Evolutionary conservation across 2,329 filamentous ascomycete species (phyloP), one percentile per base, ranked within the genome.

Genomic region (Fusarium pilosicola): DNA sequence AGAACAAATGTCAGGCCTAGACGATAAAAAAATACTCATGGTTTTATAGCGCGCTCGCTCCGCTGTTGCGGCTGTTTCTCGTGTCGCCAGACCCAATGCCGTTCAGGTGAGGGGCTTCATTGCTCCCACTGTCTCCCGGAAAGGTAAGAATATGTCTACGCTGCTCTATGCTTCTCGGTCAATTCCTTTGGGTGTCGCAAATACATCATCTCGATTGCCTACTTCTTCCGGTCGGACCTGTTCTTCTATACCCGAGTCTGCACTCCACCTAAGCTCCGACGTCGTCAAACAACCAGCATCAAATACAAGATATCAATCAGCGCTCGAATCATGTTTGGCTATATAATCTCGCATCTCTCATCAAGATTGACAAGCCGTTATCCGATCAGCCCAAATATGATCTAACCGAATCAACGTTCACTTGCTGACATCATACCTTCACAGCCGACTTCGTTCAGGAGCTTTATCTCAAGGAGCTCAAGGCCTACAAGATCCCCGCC

Each of bases 391-490:
- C n/a, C 41, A 73, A 56, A n/a, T 39, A 36, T 52, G 22, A 42
- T 60, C 45, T 32, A n/a, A 24, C 26, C 28, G 32, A 39, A 60
- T 65, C 30, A 24, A 45, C 42, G 61, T 34, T 61, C 71, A 73
- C 74, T 57, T 73, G 70, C 77, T 82, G 78, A 82, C 78, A 58
- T 59, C 34, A 69, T 59, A 62, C 65, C 70, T 46, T 60, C 58
- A 75, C 82, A 98, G 96, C 94, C 91, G 96, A 99, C 85, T 91
- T 97, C 81, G 94, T 99, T 80, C 96, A 98, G 87, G 96, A 98
- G 84, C 90, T 99, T 82, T 99, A 99, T 89, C 91, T 99, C 79
- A 93, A 92, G 85, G 95, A 98, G 86, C 91, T 99, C 83, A 96
- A 96, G 87, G 90, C 91, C 85, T 98, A 97, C 93, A 98, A 98